A percentile compares a stretch with the other conserved stretches of the same genome.
These are phyloP conservation scores for Vinca major DNA, from an alignment of 305 asterid species.

Conservation along the genomic window DNA sequence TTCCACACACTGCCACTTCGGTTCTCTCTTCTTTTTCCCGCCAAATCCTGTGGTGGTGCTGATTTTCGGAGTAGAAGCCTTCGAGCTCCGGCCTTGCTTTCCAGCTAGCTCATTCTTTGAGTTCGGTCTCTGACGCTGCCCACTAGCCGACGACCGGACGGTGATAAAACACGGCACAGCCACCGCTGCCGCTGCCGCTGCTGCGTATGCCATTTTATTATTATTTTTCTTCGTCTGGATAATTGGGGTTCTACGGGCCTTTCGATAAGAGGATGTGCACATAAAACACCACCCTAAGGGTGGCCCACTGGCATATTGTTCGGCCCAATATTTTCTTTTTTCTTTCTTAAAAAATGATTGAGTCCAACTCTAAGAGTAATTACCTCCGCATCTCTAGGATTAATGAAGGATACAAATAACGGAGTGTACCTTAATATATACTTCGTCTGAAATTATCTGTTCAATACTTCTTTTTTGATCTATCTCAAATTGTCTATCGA, in stretches of 20 bases:
- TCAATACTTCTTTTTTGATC: no score
- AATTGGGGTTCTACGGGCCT: background rate
- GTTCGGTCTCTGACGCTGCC: conserved; percentile 22
- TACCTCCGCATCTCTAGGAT: no score
- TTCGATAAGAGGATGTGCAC: background rate
- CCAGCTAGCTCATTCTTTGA: conserved; percentile 21
- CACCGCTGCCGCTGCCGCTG: conserved; percentile 20
- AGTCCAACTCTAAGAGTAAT: no score
- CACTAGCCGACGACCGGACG: conserved; percentile 32
- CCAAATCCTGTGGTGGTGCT: conserved; percentile 42
- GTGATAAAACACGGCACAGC: conserved; percentile 36
- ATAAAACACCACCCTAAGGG: background rate
- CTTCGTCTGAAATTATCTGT: no score
- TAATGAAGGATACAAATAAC: no score
- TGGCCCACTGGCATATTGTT: no score
- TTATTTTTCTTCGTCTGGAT: background rate
- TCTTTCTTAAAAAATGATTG: no score
- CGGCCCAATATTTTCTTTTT: no score
- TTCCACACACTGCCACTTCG: conserved; percentile 68
- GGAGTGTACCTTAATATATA: no score
- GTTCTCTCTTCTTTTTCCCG: conserved; percentile 45
- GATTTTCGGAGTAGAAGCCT: background rate
- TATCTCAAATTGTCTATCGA: no score
- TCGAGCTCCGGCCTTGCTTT: conserved; percentile 3
- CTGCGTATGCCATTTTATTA: conserved; percentile 27